These are phyloP conservation scores for Heimioporus sp. DNA, from an alignment of 768 basidiomycete species.

Conservation along the genomic window DNA sequence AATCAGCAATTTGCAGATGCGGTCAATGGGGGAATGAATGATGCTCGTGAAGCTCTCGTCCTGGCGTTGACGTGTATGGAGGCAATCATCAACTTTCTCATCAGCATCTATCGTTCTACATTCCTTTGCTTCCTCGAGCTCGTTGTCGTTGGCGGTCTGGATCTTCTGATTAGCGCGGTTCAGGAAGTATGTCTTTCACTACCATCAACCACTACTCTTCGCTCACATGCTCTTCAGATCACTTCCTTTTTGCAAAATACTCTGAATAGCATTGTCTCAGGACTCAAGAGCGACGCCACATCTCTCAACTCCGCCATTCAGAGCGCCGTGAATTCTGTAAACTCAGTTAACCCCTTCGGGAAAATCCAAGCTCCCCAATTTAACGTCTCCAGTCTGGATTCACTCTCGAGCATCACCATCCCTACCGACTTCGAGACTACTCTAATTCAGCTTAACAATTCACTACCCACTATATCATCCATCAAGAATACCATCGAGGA, in stretches of 20 bases:
- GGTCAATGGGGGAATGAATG: conserved; percentile 76
- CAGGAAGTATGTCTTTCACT: conserved; percentile 58
- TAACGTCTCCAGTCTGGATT: conserved; percentile 67
- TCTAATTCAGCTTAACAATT: conserved; percentile 73
- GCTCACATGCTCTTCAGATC: conserved; percentile 46
- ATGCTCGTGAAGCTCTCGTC: conserved; percentile 69
- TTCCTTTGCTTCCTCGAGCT: conserved; percentile 93
- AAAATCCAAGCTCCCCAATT: conserved; percentile 72
- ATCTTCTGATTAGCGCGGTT: conserved; percentile 78
- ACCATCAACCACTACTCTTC: background rate
- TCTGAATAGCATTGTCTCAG: conserved; percentile 57
- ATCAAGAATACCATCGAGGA: conserved; percentile 65
- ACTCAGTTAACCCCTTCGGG: conserved; percentile 73
- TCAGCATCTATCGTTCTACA: conserved; percentile 90
- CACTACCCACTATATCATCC: conserved; percentile 75
- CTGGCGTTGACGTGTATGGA: conserved; percentile 83
- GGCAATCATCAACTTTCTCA: conserved; percentile 84
- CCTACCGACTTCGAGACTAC: conserved; percentile 74
- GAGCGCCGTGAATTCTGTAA: conserved; percentile 61
- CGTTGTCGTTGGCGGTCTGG: conserved; percentile 76
- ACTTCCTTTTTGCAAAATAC: conserved; percentile 63
- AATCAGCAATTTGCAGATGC: conserved; percentile 78
- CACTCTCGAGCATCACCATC: conserved; percentile 75
- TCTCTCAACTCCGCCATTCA: conserved; percentile 68
- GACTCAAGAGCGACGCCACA: conserved; percentile 69